Percentiles rank a stretch among this genome's conserved stretches.
These are phyloP conservation scores for Bryoerythrophyllum caledonicum DNA, from an alignment of 225 moss, liverwort and hornwort genomes.

Conservation along the genomic window DNA sequence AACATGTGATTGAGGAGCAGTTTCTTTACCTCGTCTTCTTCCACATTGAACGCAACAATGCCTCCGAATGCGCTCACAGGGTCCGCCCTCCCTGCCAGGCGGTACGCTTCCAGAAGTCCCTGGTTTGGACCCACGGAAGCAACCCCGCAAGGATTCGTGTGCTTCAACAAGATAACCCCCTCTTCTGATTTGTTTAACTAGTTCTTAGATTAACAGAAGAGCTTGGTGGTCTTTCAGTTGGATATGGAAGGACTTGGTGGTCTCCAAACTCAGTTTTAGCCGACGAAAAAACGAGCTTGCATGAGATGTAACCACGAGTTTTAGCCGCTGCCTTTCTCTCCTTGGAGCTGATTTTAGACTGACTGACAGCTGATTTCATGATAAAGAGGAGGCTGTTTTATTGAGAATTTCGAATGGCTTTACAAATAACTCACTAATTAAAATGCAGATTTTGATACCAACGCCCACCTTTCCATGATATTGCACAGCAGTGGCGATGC, in stretches of 20 bases:
- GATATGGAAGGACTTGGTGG: no score
- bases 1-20: neutral
- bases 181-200: no score
- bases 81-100: conserved; percentile 71
- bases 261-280: no score
- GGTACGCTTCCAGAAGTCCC: conserved; percentile 70
- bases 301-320: no score
- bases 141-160: conserved; percentile 87
- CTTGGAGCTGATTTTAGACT: no score
- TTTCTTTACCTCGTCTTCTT: conserved; percentile 72
- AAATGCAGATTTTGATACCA: neutral
- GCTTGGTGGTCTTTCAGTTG: no score
- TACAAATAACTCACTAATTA: neutral
- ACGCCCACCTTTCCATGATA: conserved; percentile 81
- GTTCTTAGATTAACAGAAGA: no score
- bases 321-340: no score
- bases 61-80: conserved; percentile 85
- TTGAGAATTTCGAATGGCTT: no score
- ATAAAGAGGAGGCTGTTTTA: no score
- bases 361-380: no score
- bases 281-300: no score
- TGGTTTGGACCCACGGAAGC: conserved; percentile 57
- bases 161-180: conserved; percentile 31
- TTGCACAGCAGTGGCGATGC: conserved; percentile 70
- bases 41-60: conserved; percentile 82